A percentile compares a stretch with the other conserved stretches of the same genome.
These are phyloP conservation scores for Fusarium camptoceras DNA, from an alignment of 2,329 filamentous ascomycete genomes.

Conservation along the genomic window DNA sequence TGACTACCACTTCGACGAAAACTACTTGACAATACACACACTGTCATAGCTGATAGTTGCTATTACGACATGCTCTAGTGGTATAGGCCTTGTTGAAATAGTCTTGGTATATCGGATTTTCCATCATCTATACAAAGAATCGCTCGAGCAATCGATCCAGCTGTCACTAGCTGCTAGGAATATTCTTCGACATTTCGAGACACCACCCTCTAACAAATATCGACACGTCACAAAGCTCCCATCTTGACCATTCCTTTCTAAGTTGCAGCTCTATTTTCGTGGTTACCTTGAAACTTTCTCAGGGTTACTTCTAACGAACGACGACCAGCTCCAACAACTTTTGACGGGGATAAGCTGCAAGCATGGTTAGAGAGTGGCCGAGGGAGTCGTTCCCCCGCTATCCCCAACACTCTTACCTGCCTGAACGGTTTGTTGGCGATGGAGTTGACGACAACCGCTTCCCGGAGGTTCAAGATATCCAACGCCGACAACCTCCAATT, in stretches of 20 bases:
- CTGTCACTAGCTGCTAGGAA: neutral
- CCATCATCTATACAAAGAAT: neutral
- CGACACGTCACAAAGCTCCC: neutral
- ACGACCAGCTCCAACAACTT: neutral
- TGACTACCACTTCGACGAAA: neutral
- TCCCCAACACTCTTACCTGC: constrained; percentile 48
- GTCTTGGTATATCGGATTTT: neutral
- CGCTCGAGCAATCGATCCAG: neutral
- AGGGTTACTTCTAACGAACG: neutral
- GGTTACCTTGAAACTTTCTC: constrained; percentile 10
- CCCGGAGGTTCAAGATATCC: constrained; percentile 50
- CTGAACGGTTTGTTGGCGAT: constrained; percentile 48
- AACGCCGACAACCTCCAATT: constrained; percentile 55
- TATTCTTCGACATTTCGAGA: neutral
- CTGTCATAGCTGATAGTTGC: neutral
- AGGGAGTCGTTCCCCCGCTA: constrained; percentile 56
- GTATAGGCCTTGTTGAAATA: constrained; percentile 2
- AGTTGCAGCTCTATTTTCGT: neutral
- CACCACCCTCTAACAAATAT: neutral
- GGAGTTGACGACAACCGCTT: constrained; percentile 52
- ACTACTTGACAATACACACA: neutral
- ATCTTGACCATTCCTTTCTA: neutral
- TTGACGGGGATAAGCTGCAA: constrained; percentile 1
- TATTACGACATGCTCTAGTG: constrained; percentile 30
- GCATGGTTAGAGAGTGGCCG: constrained; percentile 57